These are phyloP conservation scores for Penicillium riverlandense DNA, from an alignment of 495 filamentous ascomycete species.

Conservation along the genomic window DNA sequence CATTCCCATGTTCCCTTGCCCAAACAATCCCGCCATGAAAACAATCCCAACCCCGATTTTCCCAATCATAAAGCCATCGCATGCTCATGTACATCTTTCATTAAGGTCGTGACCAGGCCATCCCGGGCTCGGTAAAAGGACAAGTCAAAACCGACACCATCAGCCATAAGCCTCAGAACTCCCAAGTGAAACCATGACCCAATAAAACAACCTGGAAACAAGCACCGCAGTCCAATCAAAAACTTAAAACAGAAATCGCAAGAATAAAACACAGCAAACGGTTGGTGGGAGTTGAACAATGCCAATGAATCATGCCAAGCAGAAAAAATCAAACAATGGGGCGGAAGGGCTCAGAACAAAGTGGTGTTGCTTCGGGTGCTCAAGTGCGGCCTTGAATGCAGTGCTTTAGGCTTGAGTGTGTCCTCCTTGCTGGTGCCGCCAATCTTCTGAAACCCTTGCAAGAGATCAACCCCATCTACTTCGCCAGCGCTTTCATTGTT, in stretches of 20 bases:
- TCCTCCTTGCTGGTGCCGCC: conserved; percentile 45
- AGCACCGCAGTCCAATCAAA: conserved; percentile 12
- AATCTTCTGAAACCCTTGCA: conserved; percentile 87
- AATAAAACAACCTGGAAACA: conserved; percentile 12
- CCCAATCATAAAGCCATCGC: conserved; percentile 31
- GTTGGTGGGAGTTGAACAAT: background rate
- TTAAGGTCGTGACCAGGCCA: conserved; percentile 38
- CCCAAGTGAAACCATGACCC: conserved; percentile 20
- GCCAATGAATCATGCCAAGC: conserved; percentile 1
- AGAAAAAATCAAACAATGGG: background rate
- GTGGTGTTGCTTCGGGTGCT: conserved; percentile 36
- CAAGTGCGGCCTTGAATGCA: conserved; percentile 30
- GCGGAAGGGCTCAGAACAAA: conserved; percentile 25
- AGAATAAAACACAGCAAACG: conserved; percentile 4
- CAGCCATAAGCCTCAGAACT: conserved; percentile 18
- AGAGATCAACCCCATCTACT: conserved; percentile 68
- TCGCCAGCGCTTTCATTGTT: conserved; percentile 44
- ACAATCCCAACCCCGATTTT: conserved; percentile 14
- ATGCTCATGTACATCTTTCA: conserved; percentile 43
- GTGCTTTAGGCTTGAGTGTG: conserved; percentile 16
- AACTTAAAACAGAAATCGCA: conserved; percentile 11
- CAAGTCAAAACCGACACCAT: conserved; percentile 18
- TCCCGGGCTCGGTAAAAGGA: conserved; percentile 21
- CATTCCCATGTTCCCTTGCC: no score
- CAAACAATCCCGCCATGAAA: conserved; percentile 1